These are phyloP conservation scores for Odonthalia washingtoniensis DNA, from an alignment of 31 red algal species.

Conservation along the genomic window DNA sequence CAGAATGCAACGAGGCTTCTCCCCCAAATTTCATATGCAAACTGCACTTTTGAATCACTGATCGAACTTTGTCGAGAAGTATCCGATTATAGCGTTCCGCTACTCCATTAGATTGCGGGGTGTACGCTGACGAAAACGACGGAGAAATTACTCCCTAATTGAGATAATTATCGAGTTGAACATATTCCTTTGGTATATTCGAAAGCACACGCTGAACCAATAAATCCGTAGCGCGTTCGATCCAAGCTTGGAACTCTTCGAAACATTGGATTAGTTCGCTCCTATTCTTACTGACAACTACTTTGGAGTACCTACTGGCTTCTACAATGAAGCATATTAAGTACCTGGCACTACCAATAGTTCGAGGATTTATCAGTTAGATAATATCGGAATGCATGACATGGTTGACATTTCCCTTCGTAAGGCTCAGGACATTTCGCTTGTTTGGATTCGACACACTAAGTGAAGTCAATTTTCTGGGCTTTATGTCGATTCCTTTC, in stretches of 20 bases:
- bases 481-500: too few relatives aligned
- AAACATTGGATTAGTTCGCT: not conserved
- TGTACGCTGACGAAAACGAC: not conserved
- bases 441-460: too few relatives aligned
- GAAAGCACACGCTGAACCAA: not conserved
- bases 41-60: not conserved
- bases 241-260: not conserved
- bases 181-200: not conserved
- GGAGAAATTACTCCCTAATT: not conserved
- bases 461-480: too few relatives aligned
- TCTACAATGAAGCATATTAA: not conserved
- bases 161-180: not conserved
- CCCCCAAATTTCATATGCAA: not conserved
- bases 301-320: not conserved
- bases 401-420: not conserved
- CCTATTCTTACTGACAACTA: not conserved
- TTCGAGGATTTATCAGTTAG: not conserved
- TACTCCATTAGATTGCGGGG: not conserved
- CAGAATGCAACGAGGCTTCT: not conserved
- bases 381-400: not conserved
- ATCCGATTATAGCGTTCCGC: constrained; percentile 19
- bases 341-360: not conserved
- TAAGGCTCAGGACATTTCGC: too few relatives aligned
- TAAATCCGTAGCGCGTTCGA: not conserved
- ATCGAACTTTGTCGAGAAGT: not conserved